Evolutionary conservation across 768 basidiomycete species (phyloP).

Genomic region (Arthromyces matolae): DNA sequence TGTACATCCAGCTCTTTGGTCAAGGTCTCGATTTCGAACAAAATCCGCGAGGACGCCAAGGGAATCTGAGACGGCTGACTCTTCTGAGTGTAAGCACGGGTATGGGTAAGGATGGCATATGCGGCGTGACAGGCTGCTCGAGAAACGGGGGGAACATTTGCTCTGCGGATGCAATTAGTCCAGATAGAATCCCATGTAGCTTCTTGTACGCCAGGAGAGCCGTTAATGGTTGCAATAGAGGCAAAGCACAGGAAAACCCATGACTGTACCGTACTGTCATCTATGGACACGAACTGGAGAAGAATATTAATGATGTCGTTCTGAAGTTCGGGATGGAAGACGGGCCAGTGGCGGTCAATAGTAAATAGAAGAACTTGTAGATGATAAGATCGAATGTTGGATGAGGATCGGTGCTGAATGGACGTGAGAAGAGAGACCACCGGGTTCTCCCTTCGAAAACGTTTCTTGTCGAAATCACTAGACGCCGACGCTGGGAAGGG

Average conservation of each 20-base stretch:
- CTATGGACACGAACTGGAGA: slow-evolving; percentile 56
- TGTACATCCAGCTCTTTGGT: slow-evolving; percentile 86
- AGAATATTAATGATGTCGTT: slow-evolving; percentile 53
- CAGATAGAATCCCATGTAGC: slow-evolving; percentile 76
- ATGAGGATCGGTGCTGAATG: slow-evolving; percentile 34
- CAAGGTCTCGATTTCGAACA: slow-evolving; percentile 74
- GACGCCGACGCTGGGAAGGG: slow-evolving; percentile 21
- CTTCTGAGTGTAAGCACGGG: slow-evolving; percentile 26
- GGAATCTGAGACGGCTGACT: slow-evolving; percentile 22
- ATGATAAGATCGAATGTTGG: slow-evolving; percentile 40
- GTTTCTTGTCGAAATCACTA: slow-evolving; percentile 40
- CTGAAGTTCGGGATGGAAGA: slow-evolving; percentile 57
- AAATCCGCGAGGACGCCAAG: slow-evolving; percentile 53
- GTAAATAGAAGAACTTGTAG: slow-evolving; percentile 84
- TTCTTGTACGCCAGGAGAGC: slow-evolving; percentile 9
- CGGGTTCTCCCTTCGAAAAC: slow-evolving; percentile 55
- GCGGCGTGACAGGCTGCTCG: slow-evolving; percentile 78
- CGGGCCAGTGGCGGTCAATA: slow-evolving; percentile 71
- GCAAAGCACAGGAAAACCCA: slow-evolving; percentile 86
- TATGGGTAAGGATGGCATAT: slow-evolving; percentile 43
- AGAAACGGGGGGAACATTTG: slow-evolving; percentile 62
- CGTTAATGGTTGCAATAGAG: slow-evolving; percentile 57
- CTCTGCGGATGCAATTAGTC: slow-evolving; percentile 76
- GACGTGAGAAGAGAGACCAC: slow-evolving; percentile 50
- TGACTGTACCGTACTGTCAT: slow-evolving; percentile 65